Evolutionary conservation across 2,329 filamentous ascomycete genomes (phyloP).

Genomic region (Epichloe typhina): DNA sequence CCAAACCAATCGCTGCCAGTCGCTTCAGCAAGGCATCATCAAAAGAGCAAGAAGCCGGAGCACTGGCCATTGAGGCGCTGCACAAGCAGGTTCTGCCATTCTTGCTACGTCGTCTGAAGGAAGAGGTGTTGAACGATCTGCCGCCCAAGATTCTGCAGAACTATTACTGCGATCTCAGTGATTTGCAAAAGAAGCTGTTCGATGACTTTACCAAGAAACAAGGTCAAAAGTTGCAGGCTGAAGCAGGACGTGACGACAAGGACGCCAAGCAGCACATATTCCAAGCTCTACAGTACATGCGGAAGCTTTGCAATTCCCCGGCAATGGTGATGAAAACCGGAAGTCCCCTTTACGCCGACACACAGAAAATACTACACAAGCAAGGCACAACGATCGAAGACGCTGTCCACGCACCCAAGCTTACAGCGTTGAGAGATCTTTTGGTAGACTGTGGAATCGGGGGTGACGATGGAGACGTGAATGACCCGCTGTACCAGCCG

Average conservation of each 20-base stretch:
- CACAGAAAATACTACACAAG: slow-evolving; percentile 65
- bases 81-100: slow-evolving; percentile 98
- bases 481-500: slow-evolving; percentile 55
- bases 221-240: slow-evolving; percentile 71
- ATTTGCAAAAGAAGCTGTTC: slow-evolving; percentile 87
- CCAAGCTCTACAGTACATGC: slow-evolving; percentile 98
- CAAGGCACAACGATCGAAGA: slow-evolving; percentile 77
- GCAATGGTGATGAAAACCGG: slow-evolving; percentile 91
- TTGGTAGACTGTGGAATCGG: slow-evolving; percentile 98
- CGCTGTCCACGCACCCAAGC: slow-evolving; percentile 78
- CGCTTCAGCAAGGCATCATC: slow-evolving; percentile 95
- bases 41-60: slow-evolving; percentile 94
- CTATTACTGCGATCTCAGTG: slow-evolving; percentile 96
- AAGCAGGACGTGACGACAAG: slow-evolving; percentile 75
- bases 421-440: slow-evolving; percentile 78
- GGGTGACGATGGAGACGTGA: slow-evolving; percentile 48
- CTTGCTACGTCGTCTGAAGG: slow-evolving; percentile 87
- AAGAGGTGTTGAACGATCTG: slow-evolving; percentile 90
- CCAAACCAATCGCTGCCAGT: slow-evolving; percentile 87
- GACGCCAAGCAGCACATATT: slow-evolving; percentile 97
- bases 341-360: slow-evolving; percentile 80
- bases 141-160: slow-evolving; percentile 98
- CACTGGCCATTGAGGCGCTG: slow-evolving; percentile 90
- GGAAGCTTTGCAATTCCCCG: slow-evolving; percentile 95
- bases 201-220: slow-evolving; percentile 95